phyloP scores from a whole-genome alignment of 768 basidiomycete species.

The Tulasnella sp. region DNA sequence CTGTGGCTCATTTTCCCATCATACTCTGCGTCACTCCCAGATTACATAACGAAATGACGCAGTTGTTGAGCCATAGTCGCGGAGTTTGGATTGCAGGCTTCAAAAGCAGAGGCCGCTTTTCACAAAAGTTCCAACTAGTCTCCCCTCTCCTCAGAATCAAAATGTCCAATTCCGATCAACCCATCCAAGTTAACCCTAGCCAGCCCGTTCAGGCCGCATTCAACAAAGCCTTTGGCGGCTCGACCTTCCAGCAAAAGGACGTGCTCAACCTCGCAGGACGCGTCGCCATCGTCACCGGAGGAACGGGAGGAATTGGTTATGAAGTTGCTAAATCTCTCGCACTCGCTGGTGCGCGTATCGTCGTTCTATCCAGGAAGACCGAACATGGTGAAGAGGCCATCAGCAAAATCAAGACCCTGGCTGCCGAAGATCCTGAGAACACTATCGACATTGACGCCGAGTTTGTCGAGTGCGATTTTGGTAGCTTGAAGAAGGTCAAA shows the following conservation, averaged over 20 bases:
- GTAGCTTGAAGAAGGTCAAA: slow-evolving; percentile 23
- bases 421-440: slow-evolving; percentile 13
- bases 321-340: slow-evolving; percentile 26
- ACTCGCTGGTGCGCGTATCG: slow-evolving; percentile 24
- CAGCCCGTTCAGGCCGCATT: slow-evolving; percentile 12
- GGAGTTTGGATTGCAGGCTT: no score
- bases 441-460: slow-evolving; percentile 8
- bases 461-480: slow-evolving; percentile 24
- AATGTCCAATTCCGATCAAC: not conserved
- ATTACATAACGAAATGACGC: no score
- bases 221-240: slow-evolving; percentile 12
- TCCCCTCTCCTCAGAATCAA: no score
- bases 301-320: slow-evolving; percentile 25
- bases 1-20: no score
- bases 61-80: no score
- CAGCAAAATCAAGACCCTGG: slow-evolving; percentile 19
- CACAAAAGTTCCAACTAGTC: no score
- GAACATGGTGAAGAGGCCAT: slow-evolving; percentile 24
- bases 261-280: slow-evolving; percentile 9
- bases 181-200: slow-evolving; percentile 10
- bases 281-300: slow-evolving; percentile 26
- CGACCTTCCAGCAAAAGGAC: slow-evolving; percentile 14
- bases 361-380: slow-evolving; percentile 22
- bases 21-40: no score
- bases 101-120: no score